Base-by-base conservation (phyloP, 2,329 filamentous ascomycete genomes). In the Dactylellina drechsleri region DNA sequence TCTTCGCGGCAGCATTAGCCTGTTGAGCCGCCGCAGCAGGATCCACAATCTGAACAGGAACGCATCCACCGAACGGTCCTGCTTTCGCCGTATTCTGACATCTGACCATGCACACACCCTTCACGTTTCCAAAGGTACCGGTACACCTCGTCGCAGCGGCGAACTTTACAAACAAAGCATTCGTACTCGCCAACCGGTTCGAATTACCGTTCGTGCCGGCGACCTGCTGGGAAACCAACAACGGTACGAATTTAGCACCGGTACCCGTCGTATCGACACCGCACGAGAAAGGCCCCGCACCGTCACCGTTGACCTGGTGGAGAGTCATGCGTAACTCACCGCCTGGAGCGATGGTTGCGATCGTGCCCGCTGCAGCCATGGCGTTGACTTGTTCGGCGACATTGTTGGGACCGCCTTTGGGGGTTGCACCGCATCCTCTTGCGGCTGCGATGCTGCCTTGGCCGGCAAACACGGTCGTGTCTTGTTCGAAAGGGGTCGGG, bases 231-330 rank as follows among this genome's bases (percentile, higher is more conserved):
- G 43, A 52, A 2, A 71, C 66, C 28, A 36, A 23, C 23, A 71
- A 28, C 8, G 66, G 40, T 6, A 71, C 53, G 20, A 71, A 71
- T 20, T 83, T 80, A 59, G 83, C 79, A 16, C 84, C 88, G 2
- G 87, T 88, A 66, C 83, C 88, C 67, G 88, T 87, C 64, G 83
- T 81, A 79, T 89, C 88, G 79, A 90, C 88, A 84, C 87, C 87
- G 82, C 87, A 89, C 4, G 83, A 85, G 81, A 88, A 90, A 0
- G 88, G 88, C 8, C 66, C 66, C 1, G 66, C 66, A 20, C 66
- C 66, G 53, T 71, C 66, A 12, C 31, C 59, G 59, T 71, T 71
- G 28, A 71, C 66, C 52, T 71, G 66, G 66, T 90, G 89, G 10
- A 90, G 83, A 0, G 87, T 90, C 84, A 90, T 89, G 77, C 83